A percentile compares a stretch with the other conserved stretches of the same genome.
Conservation (phyloP, 768 basidiomycete genomes). For the Boletus sp. region DNA sequence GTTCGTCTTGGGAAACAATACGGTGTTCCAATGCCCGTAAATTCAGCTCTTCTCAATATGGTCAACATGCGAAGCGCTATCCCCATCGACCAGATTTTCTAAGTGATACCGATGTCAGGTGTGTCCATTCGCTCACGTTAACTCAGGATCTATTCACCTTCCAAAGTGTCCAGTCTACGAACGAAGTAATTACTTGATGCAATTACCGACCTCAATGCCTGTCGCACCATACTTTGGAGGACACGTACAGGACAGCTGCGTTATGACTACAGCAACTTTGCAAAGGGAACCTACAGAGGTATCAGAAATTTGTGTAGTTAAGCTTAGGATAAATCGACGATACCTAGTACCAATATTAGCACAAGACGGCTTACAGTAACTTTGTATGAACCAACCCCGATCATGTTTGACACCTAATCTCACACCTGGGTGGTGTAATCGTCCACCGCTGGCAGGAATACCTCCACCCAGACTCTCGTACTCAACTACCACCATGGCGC, state of each 20-base stretch:
- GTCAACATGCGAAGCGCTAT: constrained; percentile 56
- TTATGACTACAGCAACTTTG: background rate
- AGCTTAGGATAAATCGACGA: background rate
- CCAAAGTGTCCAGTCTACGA: background rate
- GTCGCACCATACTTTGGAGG: background rate
- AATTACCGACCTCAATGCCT: background rate
- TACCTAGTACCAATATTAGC: background rate
- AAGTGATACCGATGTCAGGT: constrained; percentile 5
- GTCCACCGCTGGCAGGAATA: background rate
- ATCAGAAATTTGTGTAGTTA: background rate
- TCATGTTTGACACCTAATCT: background rate
- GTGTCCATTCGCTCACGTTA: background rate
- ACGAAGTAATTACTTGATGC: too few relatives aligned
- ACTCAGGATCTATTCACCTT: constrained; percentile 1
- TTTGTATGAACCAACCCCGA: background rate
- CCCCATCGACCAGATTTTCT: constrained; percentile 47
- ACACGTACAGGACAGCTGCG: background rate
- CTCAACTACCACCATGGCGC: constrained; percentile 14
- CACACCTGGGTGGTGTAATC: constrained; percentile 2
- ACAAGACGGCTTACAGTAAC: background rate
- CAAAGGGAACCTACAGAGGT: background rate
- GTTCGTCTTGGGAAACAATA: constrained; percentile 55
- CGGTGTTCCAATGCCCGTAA: constrained; percentile 56
- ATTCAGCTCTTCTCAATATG: constrained; percentile 51
- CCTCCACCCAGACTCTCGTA: background rate